Base-by-base conservation (phyloP, 371 early-diverging fungal genomes). In the Conidiobolus coronatus region DNA sequence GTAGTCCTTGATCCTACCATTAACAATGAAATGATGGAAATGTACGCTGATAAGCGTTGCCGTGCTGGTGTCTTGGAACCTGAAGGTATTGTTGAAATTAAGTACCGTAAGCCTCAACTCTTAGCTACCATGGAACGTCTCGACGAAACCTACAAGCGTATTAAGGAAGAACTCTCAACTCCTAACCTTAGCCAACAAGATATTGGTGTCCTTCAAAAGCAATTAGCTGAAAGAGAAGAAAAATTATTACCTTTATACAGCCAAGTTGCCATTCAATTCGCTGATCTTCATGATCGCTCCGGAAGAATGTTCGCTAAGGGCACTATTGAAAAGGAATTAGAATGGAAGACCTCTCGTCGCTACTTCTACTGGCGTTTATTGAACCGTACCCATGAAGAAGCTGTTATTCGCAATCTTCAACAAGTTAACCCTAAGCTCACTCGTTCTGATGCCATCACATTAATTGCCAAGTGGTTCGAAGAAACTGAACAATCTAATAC, bases 1-100 rank as follows among this genome's bases (percentile, higher is more conserved):
- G 99, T 96, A 20, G 94, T 97, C 1, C 68, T 97, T 7, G 99
- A 98, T 56, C 88, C 95, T 15, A 82, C 85, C n/a, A 98, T 98
- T 64, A 95, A 96, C 67, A 60, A 77, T 34, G 78, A 86, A 44
- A 82, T 85, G 77, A 96, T 98, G 90, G 92, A 88, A 62, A 95
- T 98, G 89, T 91, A 94, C 56, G 94, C 92, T 15, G 93, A 94
- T 59, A 66, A 64, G 40, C 70, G 80, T 38, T 73, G 92, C 4
- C 77, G 90, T 43, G 97, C 92, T 50, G 92, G 96, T 59, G 93
- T 98, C 2, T 64, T 98, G 7, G 97, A 98, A 64, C 95, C 99
- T 34, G 88, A 94, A 52, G 99, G 98, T 56, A 81, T 97, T 49
- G 86, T 94, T n/a, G 90, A 88, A 56, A 93, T 98, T 71, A 98